Conservation (phyloP, 2,329 filamentous ascomycete genomes). For the Thielaviopsis punctulata region DNA sequence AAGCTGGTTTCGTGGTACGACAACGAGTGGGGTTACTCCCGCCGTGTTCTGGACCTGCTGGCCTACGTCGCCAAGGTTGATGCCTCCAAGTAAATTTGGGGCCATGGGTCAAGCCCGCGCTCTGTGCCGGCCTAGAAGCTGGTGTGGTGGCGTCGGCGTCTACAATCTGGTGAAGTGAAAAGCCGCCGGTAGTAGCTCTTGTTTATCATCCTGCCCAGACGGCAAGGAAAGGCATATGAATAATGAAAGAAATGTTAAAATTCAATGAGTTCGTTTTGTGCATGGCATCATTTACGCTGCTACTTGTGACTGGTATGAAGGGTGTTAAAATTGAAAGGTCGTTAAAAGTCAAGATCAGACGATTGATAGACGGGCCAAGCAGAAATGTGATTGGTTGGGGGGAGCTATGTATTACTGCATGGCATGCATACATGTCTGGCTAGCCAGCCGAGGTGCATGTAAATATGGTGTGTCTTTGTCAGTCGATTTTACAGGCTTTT, state of each 20-base stretch:
- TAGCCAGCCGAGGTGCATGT: not conserved
- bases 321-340: not conserved
- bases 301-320: not conserved
- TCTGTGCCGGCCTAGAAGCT: not conserved
- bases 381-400: not conserved
- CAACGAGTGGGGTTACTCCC: slow-evolving; percentile 99
- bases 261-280: not conserved
- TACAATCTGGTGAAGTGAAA: not conserved
- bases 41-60: slow-evolving; percentile 73
- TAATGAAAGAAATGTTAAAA: slow-evolving; percentile 11
- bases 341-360: not conserved
- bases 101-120: not conserved
- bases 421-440: too few relatives aligned
- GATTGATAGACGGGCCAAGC: not conserved
- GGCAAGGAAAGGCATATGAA: slow-evolving; percentile 5
- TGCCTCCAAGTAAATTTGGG: slow-evolving; percentile 29
- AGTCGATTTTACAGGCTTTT: not conserved
- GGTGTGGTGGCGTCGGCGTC: not conserved
- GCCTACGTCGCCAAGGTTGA: slow-evolving; percentile 68
- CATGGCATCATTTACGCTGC: slow-evolving; percentile 3
- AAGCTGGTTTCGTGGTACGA: slow-evolving; percentile 98
- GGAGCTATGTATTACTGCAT: not conserved
- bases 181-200: not conserved
- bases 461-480: not conserved
- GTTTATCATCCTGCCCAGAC: not conserved